Percentiles rank a stretch among this genome's conserved stretches.
These are phyloP conservation scores for Waltiozyma sp. DNA, from an alignment of 1,139 yeast species.

Conservation along the genomic window DNA sequence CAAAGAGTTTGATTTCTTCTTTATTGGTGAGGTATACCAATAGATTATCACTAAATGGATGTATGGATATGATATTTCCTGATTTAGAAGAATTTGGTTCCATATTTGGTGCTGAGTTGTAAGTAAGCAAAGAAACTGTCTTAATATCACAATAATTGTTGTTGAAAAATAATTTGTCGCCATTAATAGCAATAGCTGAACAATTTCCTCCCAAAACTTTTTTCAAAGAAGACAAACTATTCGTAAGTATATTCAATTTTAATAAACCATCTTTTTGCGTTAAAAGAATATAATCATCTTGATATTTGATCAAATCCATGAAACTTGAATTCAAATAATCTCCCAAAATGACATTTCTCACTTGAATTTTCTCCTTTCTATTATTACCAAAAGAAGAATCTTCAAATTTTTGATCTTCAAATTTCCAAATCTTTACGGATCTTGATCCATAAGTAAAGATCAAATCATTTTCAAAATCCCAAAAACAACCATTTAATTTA, in stretches of 20 bases:
- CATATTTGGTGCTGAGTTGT: no score
- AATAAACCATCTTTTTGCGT: constrained; percentile 32
- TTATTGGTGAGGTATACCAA: constrained; percentile 24
- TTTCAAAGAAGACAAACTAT: constrained; percentile 4
- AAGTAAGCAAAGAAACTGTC: no score
- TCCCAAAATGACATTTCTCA: constrained; percentile 49
- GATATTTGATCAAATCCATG: constrained; percentile 19
- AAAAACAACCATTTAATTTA: constrained; percentile 38
- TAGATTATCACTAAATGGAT: constrained; percentile 14
- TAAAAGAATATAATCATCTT: constrained; percentile 22
- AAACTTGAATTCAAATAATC: constrained; percentile 36
- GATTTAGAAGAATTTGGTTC: no score
- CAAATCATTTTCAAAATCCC: constrained; percentile 31
- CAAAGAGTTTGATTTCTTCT: constrained; percentile 24
- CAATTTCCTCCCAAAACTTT: not conserved
- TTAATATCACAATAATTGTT: no score
- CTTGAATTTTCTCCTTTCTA: constrained; percentile 26
- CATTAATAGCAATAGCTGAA: not conserved
- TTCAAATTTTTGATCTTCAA: constrained; percentile 18
- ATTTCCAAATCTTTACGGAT: constrained; percentile 49
- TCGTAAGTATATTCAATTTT: constrained; percentile 1
- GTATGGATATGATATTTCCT: constrained; percentile 6
- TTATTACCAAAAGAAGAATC: not conserved
- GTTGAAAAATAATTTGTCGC: no score
- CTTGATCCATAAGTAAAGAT: constrained; percentile 49